phyloP scores from a whole-genome alignment of 345 rosid species.

The Linum tenue region DNA sequence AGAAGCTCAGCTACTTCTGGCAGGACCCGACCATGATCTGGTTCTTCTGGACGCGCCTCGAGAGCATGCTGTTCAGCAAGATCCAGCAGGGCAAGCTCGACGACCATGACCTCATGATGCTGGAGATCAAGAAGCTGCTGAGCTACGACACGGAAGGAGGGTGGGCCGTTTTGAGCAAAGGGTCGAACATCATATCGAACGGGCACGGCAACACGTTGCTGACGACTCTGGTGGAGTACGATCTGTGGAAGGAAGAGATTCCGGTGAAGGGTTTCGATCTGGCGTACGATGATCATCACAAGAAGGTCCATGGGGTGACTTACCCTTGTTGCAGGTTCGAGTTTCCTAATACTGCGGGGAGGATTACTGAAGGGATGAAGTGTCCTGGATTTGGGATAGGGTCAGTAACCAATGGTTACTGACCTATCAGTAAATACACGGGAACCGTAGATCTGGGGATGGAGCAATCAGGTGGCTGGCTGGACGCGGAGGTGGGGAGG shows the following conservation, averaged over 20 bases:
- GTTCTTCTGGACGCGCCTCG: slow-evolving; percentile 25
- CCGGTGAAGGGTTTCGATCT: slow-evolving; percentile 31
- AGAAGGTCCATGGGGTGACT: slow-evolving; percentile 16
- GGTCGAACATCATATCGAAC: slow-evolving; percentile 6
- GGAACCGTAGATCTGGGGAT: no score
- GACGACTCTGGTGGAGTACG: slow-evolving; percentile 7
- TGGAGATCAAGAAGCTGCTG: slow-evolving; percentile 18
- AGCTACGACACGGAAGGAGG: slow-evolving; percentile 16
- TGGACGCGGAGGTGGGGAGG: no score
- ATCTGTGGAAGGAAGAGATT: slow-evolving; percentile 12
- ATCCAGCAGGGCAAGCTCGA: slow-evolving; percentile 13
- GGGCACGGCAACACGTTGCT: slow-evolving; percentile 10
- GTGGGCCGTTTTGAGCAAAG: slow-evolving; percentile 18
- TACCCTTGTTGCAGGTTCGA: slow-evolving; percentile 51
- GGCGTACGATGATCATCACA: slow-evolving; percentile 31
- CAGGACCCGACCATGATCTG: slow-evolving; percentile 25
- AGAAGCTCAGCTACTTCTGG: slow-evolving; percentile 28
- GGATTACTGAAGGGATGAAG: slow-evolving; percentile 37
- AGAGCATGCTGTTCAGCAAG: slow-evolving; percentile 22
- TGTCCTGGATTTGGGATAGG: no score
- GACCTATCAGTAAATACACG: no score
- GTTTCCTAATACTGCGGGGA: slow-evolving; percentile 33
- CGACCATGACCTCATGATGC: slow-evolving; percentile 16
- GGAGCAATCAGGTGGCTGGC: no score
- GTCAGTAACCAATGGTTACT: no score